Evolutionary conservation across 1,284 basidiomycete species (phyloP).

Genomic region (Trametes hirsuta): DNA sequence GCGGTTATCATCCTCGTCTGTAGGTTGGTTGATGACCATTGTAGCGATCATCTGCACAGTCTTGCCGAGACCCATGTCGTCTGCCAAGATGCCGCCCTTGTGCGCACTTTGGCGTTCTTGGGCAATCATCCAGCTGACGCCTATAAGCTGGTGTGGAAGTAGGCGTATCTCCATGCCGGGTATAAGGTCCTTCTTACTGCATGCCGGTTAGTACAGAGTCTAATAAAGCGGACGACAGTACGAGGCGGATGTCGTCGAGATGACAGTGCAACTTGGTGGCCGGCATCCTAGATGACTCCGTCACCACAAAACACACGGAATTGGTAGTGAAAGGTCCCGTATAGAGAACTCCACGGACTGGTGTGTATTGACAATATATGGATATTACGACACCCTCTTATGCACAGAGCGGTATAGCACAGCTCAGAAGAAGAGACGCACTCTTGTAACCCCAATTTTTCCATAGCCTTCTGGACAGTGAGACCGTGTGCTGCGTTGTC

Average conservation of each 20-base stretch:
- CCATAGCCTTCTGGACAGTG: conserved; percentile 52
- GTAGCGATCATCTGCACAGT: conserved; percentile 77
- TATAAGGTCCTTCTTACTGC: conserved; percentile 54
- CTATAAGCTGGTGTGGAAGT: conserved; percentile 72
- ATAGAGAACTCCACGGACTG: too few relatives aligned
- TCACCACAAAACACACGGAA: too few relatives aligned
- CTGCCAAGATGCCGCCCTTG: conserved; percentile 80
- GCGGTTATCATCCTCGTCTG: conserved; percentile 45
- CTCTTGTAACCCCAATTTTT: conserved; percentile 52
- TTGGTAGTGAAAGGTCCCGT: too few relatives aligned
- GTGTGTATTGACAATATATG: neutral
- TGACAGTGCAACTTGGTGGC: too few relatives aligned
- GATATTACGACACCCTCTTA: neutral
- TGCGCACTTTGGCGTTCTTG: conserved; percentile 51
- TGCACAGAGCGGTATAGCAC: neutral
- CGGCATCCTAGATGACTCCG: too few relatives aligned
- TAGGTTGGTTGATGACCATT: conserved; percentile 63
- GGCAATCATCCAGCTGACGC: conserved; percentile 71
- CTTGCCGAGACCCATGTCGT: conserved; percentile 91
- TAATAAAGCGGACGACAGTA: too few relatives aligned
- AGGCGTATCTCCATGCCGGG: conserved; percentile 69
- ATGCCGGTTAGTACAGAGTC: neutral
- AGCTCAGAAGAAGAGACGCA: conserved; percentile 30
- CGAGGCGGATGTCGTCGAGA: too few relatives aligned
- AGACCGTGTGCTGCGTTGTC: conserved; percentile 57